A percentile compares a stretch with the other conserved stretches of the same genome.
Evolutionary conservation across 805 yeast species (phyloP).

Genomic region (Saccharomycopsis synnaedendra): DNA sequence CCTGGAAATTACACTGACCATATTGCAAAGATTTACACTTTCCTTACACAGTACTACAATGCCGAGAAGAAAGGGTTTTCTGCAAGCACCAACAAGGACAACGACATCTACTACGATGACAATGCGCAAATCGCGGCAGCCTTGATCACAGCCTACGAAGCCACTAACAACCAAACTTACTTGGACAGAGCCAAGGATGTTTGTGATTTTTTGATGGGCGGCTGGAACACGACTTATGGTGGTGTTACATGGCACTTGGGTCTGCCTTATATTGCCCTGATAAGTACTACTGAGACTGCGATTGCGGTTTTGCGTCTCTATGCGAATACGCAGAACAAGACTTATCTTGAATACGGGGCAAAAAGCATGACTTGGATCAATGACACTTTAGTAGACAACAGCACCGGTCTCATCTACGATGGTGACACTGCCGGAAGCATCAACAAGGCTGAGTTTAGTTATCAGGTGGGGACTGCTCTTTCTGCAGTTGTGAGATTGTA

Average conservation of each 20-base stretch:
- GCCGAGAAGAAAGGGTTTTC: slow-evolving; percentile 43
- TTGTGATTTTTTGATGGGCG: slow-evolving; percentile 53
- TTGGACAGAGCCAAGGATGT: slow-evolving; percentile 47
- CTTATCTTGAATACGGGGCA: slow-evolving; percentile 45
- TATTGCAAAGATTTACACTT: slow-evolving; percentile 44
- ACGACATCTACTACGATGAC: slow-evolving; percentile 62
- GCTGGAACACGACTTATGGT: slow-evolving; percentile 46
- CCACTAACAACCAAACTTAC: slow-evolving; percentile 41
- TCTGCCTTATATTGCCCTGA: slow-evolving; percentile 49
- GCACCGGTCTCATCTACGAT: slow-evolving; percentile 47
- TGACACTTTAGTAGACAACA: slow-evolving; percentile 36
- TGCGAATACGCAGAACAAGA: slow-evolving; percentile 33
- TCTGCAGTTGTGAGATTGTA: slow-evolving; percentile 42
- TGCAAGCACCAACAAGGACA: slow-evolving; percentile 54
- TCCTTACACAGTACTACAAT: slow-evolving; percentile 34
- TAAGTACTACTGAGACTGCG: slow-evolving; percentile 60
- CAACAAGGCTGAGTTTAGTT: slow-evolving; percentile 48
- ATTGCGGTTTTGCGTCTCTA: slow-evolving; percentile 49
- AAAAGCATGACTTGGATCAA: slow-evolving; percentile 49
- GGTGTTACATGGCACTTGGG: slow-evolving; percentile 61
- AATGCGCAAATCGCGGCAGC: slow-evolving; percentile 67
- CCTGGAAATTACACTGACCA: slow-evolving; percentile 32
- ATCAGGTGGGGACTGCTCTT: slow-evolving; percentile 56
- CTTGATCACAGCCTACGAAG: slow-evolving; percentile 55
- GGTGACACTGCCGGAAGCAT: slow-evolving; percentile 36